Conservation (phyloP, 1,284 basidiomycete species). For the Papiliotrema fonsecae region DNA sequence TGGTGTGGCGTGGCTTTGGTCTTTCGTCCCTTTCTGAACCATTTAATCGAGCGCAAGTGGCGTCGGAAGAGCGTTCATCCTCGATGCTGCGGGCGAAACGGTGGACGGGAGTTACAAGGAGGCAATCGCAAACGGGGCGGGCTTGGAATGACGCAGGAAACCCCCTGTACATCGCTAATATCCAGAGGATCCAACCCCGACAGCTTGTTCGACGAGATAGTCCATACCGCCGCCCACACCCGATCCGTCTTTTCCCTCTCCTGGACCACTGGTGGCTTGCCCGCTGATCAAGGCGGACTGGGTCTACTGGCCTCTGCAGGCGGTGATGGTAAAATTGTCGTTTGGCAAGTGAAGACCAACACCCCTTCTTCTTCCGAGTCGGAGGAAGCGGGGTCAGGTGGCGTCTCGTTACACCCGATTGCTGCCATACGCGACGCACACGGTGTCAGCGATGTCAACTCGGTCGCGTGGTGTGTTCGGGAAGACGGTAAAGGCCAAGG, state of each 20-base stretch:
- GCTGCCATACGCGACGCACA: slow-evolving; percentile 38
- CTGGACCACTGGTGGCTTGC: slow-evolving; percentile 22
- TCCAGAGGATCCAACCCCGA: slow-evolving; percentile 27
- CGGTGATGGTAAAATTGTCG: slow-evolving; percentile 55
- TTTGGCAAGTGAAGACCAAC: slow-evolving; percentile 53
- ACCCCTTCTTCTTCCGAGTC: no score
- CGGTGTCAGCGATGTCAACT: slow-evolving; percentile 55
- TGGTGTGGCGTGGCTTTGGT: no score
- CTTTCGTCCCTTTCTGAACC: no score
- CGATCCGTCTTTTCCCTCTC: slow-evolving; percentile 39
- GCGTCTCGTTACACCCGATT: slow-evolving; percentile 21
- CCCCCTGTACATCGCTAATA: background rate
- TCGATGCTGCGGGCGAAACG: no score
- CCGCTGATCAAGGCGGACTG: slow-evolving; percentile 25
- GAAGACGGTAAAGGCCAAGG: slow-evolving; percentile 33
- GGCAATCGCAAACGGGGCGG: background rate
- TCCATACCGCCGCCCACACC: slow-evolving; percentile 38
- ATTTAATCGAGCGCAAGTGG: no score
- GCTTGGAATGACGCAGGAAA: background rate
- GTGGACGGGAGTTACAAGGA: no score
- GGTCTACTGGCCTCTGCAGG: slow-evolving; percentile 54
- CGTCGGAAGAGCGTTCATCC: no score
- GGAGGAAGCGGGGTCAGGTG: background rate
- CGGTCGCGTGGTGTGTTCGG: slow-evolving; percentile 51
- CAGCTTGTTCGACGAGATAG: slow-evolving; percentile 29